Evolutionary conservation across 768 basidiomycete species (phyloP).

Genomic region (Xerocomus brunneocitrinus): DNA sequence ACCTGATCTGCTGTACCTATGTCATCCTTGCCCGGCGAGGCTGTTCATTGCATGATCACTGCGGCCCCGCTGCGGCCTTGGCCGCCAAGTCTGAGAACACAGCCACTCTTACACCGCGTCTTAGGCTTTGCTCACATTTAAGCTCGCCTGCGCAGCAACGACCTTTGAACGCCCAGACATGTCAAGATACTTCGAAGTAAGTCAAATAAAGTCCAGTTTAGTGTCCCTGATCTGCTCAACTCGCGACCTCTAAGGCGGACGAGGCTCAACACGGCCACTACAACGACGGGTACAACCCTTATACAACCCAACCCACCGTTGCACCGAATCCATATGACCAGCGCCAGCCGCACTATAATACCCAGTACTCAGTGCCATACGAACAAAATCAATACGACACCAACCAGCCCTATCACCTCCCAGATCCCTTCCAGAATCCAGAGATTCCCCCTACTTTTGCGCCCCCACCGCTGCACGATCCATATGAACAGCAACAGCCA

Average conservation of each 20-base stretch:
- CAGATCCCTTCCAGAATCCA: slow-evolving; percentile 35
- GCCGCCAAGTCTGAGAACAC: neutral
- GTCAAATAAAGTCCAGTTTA: slow-evolving; percentile 5
- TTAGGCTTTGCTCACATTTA: neutral
- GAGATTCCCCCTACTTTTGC: slow-evolving; percentile 13
- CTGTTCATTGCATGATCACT: neutral
- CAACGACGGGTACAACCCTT: slow-evolving; percentile 62
- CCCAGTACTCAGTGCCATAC: slow-evolving; percentile 29
- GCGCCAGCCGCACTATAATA: slow-evolving; percentile 28
- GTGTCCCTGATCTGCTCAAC: neutral
- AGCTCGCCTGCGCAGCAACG: neutral
- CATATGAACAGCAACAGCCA: slow-evolving; percentile 21
- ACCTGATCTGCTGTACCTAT: neutral
- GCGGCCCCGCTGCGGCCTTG: neutral
- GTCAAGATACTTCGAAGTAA: slow-evolving; percentile 41
- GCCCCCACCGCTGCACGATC: slow-evolving; percentile 16
- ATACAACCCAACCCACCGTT: slow-evolving; percentile 29
- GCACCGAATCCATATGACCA: slow-evolving; percentile 41
- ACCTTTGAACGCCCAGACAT: slow-evolving; percentile 21
- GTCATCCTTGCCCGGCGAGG: too few species aligned
- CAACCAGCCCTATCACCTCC: slow-evolving; percentile 34
- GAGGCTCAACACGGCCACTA: slow-evolving; percentile 60
- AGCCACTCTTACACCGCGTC: slow-evolving; percentile 8
- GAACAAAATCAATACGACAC: slow-evolving; percentile 32
- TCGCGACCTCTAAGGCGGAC: slow-evolving; percentile 44